Conservation (phyloP, 257 asterid genomes). For the Petrea volubilis region DNA sequence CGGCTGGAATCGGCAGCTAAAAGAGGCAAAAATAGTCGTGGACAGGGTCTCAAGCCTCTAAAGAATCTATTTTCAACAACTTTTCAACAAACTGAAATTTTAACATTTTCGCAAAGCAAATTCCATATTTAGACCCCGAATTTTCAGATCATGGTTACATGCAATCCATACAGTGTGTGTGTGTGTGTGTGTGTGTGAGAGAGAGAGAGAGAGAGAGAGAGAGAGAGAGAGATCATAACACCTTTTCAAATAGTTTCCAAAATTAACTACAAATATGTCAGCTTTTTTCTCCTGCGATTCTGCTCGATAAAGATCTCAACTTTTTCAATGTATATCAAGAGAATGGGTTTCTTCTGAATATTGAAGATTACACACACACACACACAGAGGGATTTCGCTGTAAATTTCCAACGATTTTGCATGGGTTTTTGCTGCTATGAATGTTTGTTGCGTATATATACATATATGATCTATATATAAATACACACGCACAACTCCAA, state of each 20-base stretch:
- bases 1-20: constrained; percentile 21
- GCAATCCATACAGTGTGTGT: background rate
- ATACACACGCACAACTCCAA: no score
- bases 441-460: background rate
- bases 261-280: background rate
- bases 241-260: background rate
- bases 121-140: constrained; percentile 12
- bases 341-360: no score
- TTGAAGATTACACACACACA: background rate
- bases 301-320: background rate
- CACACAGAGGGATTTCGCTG: background rate
- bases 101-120: background rate
- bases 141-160: constrained; percentile 21
- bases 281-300: constrained; percentile 12
- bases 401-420: background rate
- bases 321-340: background rate
- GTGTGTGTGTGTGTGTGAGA: background rate
- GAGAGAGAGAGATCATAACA: background rate
- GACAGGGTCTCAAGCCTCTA: constrained; percentile 18
- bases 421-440: background rate
- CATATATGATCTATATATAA: no score
- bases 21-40: constrained; percentile 12
- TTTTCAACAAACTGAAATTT: background rate
- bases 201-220: background rate
- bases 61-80: background rate